A percentile compares a stretch with the other conserved stretches of the same genome.
Conservation (phyloP, 306 rosid species). For the Lotus japonicus region DNA sequence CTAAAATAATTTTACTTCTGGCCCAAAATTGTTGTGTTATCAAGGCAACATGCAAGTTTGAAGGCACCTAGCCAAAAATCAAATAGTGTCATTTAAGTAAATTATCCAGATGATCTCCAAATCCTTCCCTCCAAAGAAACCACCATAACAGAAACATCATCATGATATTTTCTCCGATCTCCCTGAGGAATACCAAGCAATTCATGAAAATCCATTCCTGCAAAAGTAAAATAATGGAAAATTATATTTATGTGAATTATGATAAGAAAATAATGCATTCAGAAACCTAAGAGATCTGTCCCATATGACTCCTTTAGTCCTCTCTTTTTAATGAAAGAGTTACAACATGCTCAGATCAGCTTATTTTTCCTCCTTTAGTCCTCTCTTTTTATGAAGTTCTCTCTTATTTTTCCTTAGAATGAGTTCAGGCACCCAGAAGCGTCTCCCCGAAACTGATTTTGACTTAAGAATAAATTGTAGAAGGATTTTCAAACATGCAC, state of each 20-base stretch:
- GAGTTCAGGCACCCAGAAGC: too few species aligned
- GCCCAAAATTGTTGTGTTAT: conserved; percentile 44
- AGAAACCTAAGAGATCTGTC: neutral
- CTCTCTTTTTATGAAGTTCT: too few species aligned
- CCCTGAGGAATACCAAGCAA: conserved; percentile 60
- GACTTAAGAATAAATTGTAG: too few species aligned
- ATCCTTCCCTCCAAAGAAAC: conserved; percentile 63
- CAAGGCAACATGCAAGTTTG: conserved; percentile 34
- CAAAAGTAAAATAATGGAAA: neutral
- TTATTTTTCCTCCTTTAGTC: too few species aligned
- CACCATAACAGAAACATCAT: conserved; percentile 61
- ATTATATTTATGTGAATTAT: neutral
- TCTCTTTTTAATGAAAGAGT: too few species aligned
- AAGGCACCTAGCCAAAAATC: conserved; percentile 28
- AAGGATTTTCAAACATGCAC: too few species aligned
- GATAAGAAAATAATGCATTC: neutral
- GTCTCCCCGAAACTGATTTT: too few species aligned
- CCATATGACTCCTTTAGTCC: too few species aligned
- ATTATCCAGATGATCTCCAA: conserved; percentile 60
- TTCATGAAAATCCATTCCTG: conserved; percentile 63
- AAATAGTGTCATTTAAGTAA: conserved; percentile 2
- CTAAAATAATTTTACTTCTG: conserved; percentile 32
- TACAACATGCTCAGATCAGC: too few species aligned
- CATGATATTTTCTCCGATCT: conserved; percentile 61
- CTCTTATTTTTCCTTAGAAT: too few species aligned